A percentile compares a stretch with the other conserved stretches of the same genome.
Evolutionary conservation across 2,329 filamentous ascomycete genomes (phyloP).

Genomic region (Fusarium dlaminii): DNA sequence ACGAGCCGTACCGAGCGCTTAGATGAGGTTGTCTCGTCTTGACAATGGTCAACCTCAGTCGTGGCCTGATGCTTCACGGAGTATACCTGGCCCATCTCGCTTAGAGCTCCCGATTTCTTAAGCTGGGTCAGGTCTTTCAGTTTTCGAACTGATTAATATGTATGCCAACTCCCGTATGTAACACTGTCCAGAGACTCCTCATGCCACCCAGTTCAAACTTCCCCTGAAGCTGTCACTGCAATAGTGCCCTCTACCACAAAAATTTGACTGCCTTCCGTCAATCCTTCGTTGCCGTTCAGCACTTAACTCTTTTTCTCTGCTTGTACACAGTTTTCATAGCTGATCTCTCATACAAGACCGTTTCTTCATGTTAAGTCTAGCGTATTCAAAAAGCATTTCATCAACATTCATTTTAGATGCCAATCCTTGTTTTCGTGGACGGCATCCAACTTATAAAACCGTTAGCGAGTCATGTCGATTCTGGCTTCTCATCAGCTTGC

Average conservation of each 20-base stretch:
- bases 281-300: background rate
- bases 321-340: background rate
- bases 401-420: background rate
- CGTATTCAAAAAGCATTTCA: background rate
- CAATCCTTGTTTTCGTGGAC: background rate
- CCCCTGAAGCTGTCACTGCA: background rate
- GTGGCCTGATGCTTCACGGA: background rate
- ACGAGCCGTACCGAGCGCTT: background rate
- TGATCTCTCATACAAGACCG: background rate
- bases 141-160: conserved; percentile 1
- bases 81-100: background rate
- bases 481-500: background rate
- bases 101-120: background rate
- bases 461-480: background rate
- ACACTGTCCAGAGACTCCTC: background rate
- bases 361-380: background rate
- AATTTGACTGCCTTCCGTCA: background rate
- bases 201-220: background rate
- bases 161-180: conserved; percentile 1
- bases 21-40: background rate
- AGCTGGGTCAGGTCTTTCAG: background rate
- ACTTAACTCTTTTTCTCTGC: background rate
- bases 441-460: background rate
- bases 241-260: background rate
- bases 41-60: background rate